Base-by-base conservation (phyloP, 371 early-diverging fungal genomes). In the Mucor piriformis region DNA sequence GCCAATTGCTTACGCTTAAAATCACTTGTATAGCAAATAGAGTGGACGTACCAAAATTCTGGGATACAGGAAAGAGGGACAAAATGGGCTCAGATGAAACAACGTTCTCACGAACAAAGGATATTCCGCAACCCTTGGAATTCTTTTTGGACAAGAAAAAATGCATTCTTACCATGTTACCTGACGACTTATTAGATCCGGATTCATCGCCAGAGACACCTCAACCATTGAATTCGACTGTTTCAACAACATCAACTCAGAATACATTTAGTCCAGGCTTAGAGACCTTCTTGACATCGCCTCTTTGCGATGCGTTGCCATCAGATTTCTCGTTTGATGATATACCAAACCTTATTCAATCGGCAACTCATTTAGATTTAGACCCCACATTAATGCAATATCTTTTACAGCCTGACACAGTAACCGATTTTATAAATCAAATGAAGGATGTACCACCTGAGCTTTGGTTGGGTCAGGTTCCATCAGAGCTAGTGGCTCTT, bases 41-140 rank as follows among this genome's bases (percentile, higher is more conserved):
- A 8, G 65, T 77, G 2, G 60, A 70, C 52, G 68, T 74, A 1
- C 77, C 77, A 34, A 77, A 74, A 34, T 67, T 69, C 24, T 73
- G 68, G 65, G 68, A 67, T 44, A 64, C 67, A 5, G 70, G 63
- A 24, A 23, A 20, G 6, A 52, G 54, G 0, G 79, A 79, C 35
- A 63, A 65, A 29, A 60, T 72, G 53, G 79, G 79, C 27, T 57
- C 67, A 10, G 79, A 79, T 18, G 63, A 57, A 13, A 47, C 61
- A 5, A 62, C 68, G 23, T 68, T 46, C 24, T 75, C 79, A n/a
- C 43, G 65, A 20, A 61, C 69, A 27, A 67, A 73, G n/a, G 60
- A 53, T 20, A 60, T 73, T 25, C 76, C 79, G 6, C 79, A 79
- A 37, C 25, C 69, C 0, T 38, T 79, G 32, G 79, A 75, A 44